phyloP scores from a whole-genome alignment of 306 rosid genomes.

The Rosa chinensis region DNA sequence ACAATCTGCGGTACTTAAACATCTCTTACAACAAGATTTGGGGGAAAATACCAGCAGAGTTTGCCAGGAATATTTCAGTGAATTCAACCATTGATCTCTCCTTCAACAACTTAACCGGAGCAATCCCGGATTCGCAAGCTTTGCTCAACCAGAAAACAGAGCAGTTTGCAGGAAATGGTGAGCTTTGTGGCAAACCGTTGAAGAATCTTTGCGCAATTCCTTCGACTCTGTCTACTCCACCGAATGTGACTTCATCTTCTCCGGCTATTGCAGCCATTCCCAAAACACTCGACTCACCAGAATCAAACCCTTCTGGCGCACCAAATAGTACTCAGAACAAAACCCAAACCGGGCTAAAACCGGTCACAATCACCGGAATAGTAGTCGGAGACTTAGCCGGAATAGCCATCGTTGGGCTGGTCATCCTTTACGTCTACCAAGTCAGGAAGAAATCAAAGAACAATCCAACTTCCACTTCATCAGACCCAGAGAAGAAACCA shows the following conservation, averaged over 20 bases:
- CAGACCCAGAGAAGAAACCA: slow-evolving; percentile 23
- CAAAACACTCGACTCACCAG: slow-evolving; percentile 53
- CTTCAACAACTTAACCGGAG: slow-evolving; percentile 77
- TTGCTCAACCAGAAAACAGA: slow-evolving; percentile 55
- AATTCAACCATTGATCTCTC: slow-evolving; percentile 80
- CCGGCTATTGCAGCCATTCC: slow-evolving; percentile 98
- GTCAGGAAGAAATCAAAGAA: slow-evolving; percentile 37
- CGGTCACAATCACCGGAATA: slow-evolving; percentile 70
- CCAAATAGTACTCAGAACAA: slow-evolving; percentile 31
- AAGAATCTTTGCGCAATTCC: slow-evolving; percentile 71
- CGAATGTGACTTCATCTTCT: slow-evolving; percentile 55
- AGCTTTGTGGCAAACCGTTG: slow-evolving; percentile 85
- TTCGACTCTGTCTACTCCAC: slow-evolving; percentile 59
- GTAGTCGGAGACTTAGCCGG: slow-evolving; percentile 77
- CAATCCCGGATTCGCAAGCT: slow-evolving; percentile 58
- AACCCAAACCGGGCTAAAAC: slow-evolving; percentile 52
- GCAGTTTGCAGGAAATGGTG: slow-evolving; percentile 56
- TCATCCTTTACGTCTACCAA: slow-evolving; percentile 63
- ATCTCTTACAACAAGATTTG: slow-evolving; percentile 83
- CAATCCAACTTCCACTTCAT: background rate
- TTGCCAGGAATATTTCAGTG: slow-evolving; percentile 40
- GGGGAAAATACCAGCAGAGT: slow-evolving; percentile 55
- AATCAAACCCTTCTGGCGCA: slow-evolving; percentile 32
- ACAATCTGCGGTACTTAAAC: slow-evolving; percentile 56
- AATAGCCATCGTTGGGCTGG: slow-evolving; percentile 41